Evolutionary conservation across 257 asterid genomes (phyloP).

Genomic region (Rauvolfia tetraphylla): DNA sequence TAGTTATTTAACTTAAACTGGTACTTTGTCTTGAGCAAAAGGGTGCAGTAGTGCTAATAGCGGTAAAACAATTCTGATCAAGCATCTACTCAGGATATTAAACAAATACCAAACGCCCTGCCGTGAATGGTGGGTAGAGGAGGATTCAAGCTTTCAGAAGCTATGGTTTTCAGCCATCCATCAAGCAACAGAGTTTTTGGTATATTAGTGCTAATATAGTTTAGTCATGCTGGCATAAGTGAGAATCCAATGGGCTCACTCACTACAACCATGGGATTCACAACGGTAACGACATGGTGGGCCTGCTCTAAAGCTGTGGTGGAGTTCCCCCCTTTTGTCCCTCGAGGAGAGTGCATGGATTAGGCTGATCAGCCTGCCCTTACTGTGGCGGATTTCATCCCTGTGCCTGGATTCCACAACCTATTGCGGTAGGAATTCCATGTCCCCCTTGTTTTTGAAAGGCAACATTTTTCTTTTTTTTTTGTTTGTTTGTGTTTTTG

Average conservation of each 20-base stretch:
- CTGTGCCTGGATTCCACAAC: not conserved
- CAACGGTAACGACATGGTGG: not conserved
- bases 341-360: not conserved
- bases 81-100: not conserved
- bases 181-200: not conserved
- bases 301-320: not conserved
- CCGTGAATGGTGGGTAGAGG: not conserved
- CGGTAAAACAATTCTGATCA: not conserved
- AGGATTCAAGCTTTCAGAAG: not conserved
- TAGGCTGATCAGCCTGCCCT: not conserved
- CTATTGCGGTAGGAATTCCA: too few species aligned
- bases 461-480: not conserved
- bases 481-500: too few species aligned
- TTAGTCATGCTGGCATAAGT: not conserved
- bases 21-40: not conserved
- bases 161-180: not conserved
- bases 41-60: not conserved
- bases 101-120: not conserved
- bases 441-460: not conserved
- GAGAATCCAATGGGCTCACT: too few species aligned
- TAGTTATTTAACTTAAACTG: too few species aligned
- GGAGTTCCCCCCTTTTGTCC: conserved; percentile 1
- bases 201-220: not conserved
- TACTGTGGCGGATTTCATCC: not conserved
- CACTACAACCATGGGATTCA: not conserved